Conservation (phyloP, 2,329 filamentous ascomycete genomes). For the Alternaria brassicicola region DNA sequence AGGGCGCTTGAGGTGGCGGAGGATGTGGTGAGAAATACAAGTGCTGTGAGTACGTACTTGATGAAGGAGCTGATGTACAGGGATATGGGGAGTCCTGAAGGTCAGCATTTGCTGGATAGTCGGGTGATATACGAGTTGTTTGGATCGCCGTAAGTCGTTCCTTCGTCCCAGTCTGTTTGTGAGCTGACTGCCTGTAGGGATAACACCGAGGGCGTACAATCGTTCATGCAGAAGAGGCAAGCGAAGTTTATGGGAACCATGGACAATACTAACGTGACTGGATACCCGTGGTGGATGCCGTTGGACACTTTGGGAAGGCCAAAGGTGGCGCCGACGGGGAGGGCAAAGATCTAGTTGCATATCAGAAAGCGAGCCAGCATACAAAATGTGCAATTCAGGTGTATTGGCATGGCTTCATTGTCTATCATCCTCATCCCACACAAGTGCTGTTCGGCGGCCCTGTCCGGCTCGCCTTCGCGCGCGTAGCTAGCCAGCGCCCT, state of each 20-base stretch:
- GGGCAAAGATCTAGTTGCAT: slow-evolving; percentile 37
- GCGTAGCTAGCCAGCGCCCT: slow-evolving; percentile 15
- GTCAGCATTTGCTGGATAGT: slow-evolving; percentile 72
- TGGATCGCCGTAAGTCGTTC: slow-evolving; percentile 50
- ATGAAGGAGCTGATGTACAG: slow-evolving; percentile 76
- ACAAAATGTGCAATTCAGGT: neutral
- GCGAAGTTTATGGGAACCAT: slow-evolving; percentile 67
- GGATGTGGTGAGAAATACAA: slow-evolving; percentile 71
- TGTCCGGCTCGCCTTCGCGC: slow-evolving; percentile 2
- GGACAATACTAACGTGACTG: slow-evolving; percentile 63
- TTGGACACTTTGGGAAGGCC: slow-evolving; percentile 54
- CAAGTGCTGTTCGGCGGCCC: slow-evolving; percentile 1
- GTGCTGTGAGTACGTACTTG: slow-evolving; percentile 65
- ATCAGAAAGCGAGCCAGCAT: neutral
- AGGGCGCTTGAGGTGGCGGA: slow-evolving; percentile 69
- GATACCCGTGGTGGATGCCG: slow-evolving; percentile 73
- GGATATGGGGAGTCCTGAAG: slow-evolving; percentile 66
- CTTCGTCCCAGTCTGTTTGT: neutral
- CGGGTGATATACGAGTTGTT: slow-evolving; percentile 68
- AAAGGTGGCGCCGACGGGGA: slow-evolving; percentile 42
- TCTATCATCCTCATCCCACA: slow-evolving; percentile 13
- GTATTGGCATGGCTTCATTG: slow-evolving; percentile 19
- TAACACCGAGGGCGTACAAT: slow-evolving; percentile 69
- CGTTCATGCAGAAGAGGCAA: slow-evolving; percentile 72
- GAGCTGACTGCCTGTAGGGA: slow-evolving; percentile 54